Base-by-base conservation (phyloP, 805 yeast genomes). In the Candida takata region DNA sequence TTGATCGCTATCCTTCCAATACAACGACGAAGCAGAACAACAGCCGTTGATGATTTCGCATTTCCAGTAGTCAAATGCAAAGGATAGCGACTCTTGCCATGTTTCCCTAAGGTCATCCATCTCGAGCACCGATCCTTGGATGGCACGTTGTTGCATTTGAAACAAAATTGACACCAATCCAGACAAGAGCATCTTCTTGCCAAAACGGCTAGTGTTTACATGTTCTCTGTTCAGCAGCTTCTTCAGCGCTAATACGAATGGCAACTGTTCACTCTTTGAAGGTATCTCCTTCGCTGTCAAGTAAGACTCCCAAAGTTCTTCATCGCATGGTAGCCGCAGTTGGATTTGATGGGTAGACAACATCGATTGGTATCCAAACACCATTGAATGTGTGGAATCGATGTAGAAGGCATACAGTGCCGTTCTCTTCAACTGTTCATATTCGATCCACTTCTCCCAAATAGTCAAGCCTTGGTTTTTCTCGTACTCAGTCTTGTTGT, bases 361-460 rank as follows among this genome's bases (percentile, higher is more conserved):
- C 24, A 69, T 53, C 48, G 74, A 62, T 39, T 80, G 73, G 57
- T 85, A 95, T 6, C 94, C 82, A 55, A 81, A 84, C 33, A 83
- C 70, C 12, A 81, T 74, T 26, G 86, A 82, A 61, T 86, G 94
- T 3, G 79, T 70, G 2, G 82, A 77, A 57, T 85, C 95, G 49
- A 82, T 65, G 52, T 80, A 81, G 54, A 85, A 86, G 11, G 94
- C 86, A 76, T 83, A 75, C 40, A 79, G 74, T 1, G 94, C 84
- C 2, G 82, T 71, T 38, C 95, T 60, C 53, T 85, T 85, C 67
- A 83, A 65, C 33, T 79, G 72, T 57, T 85, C 95, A 27, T 77
- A 74, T 36, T 83, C 85, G 11, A 85, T 79, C 95, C 95, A 85
- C 44, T 70, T 65, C 58, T 68, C 48, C 72, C 75, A 70, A 50